Percentiles rank a stretch among this genome's conserved stretches.
phyloP scores from a whole-genome alignment of 1,284 basidiomycete species.

The Apiotrichum gracile region DNA sequence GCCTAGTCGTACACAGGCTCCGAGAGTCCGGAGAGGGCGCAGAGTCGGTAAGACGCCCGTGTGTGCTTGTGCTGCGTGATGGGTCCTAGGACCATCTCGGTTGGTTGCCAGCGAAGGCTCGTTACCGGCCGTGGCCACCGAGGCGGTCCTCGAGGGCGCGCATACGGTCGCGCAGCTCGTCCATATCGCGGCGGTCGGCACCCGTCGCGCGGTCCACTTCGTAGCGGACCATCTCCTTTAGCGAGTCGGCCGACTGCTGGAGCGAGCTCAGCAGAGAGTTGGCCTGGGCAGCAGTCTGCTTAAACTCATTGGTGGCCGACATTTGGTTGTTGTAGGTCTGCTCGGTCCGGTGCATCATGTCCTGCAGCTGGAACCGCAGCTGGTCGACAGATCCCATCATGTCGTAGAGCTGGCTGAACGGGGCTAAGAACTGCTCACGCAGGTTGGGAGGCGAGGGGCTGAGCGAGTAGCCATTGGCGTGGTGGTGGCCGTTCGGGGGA shows the following conservation, averaged over 20 bases:
- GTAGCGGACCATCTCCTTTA: constrained; percentile 44
- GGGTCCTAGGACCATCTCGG: too few species aligned
- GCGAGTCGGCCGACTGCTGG: constrained; percentile 36
- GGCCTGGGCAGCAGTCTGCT: constrained; percentile 30
- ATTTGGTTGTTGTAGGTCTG: constrained; percentile 24
- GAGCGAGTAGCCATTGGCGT: constrained; percentile 17
- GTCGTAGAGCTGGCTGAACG: constrained; percentile 37
- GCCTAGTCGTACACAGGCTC: too few species aligned
- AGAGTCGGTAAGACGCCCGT: too few species aligned
- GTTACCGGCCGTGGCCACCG: background rate
- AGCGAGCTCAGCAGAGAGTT: constrained; percentile 28
- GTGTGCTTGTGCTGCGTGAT: too few species aligned
- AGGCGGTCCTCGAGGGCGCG: constrained; percentile 15
- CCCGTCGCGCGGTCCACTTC: constrained; percentile 29
- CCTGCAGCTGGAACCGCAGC: constrained; percentile 29
- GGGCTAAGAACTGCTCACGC: constrained; percentile 27
- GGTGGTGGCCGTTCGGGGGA: constrained; percentile 11
- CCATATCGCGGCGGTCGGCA: constrained; percentile 16
- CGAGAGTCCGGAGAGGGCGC: too few species aligned
- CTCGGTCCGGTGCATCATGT: constrained; percentile 33
- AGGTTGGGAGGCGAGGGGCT: constrained; percentile 17
- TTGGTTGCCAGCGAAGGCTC: too few species aligned
- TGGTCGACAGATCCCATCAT: constrained; percentile 27
- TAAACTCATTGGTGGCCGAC: constrained; percentile 34
- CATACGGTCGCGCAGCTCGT: constrained; percentile 17